phyloP scores from a whole-genome alignment of 352 stramenopile species.

The Phytophthora podocarpi region DNA sequence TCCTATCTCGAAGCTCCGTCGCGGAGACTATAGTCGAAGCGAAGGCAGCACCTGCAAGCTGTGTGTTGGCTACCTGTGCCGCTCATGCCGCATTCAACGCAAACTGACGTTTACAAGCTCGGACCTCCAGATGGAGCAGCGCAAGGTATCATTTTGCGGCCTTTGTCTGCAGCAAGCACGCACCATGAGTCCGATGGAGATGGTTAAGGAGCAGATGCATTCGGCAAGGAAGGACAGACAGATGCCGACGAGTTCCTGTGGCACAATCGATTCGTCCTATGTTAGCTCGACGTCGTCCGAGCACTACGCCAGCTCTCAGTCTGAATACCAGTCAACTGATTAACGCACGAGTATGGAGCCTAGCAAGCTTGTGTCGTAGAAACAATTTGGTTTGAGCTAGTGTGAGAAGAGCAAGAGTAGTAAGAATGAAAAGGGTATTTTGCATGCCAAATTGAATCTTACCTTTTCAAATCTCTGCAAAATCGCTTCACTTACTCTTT shows the following conservation, averaged over 20 bases:
- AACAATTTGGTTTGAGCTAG: too few relatives aligned
- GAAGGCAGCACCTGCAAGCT: conserved; percentile 38
- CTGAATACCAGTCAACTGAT: conserved; percentile 6
- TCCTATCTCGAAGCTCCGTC: conserved; percentile 21
- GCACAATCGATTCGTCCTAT: conserved; percentile 12
- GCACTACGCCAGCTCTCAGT: conserved; percentile 7
- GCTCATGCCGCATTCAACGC: conserved; percentile 41
- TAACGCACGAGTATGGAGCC: not conserved
- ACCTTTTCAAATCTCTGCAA: too few relatives aligned
- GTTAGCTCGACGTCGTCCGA: conserved; percentile 14
- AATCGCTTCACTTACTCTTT: too few relatives aligned
- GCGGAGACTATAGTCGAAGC: conserved; percentile 26
- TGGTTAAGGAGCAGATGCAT: conserved; percentile 15
- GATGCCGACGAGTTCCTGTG: not conserved
- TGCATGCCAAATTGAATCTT: too few relatives aligned
- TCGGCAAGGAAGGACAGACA: not conserved
- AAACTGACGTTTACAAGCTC: conserved; percentile 36
- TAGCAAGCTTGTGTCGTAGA: too few relatives aligned
- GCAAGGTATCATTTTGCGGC: conserved; percentile 38
- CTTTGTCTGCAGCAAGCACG: conserved; percentile 30
- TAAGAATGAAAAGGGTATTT: too few relatives aligned
- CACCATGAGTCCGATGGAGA: conserved; percentile 32
- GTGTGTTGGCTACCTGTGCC: conserved; percentile 43
- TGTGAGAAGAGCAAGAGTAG: too few relatives aligned
- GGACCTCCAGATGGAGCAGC: conserved; percentile 30